Conservation (phyloP, 2,329 filamentous ascomycete species). For the Microdochium bolleyi region DNA sequence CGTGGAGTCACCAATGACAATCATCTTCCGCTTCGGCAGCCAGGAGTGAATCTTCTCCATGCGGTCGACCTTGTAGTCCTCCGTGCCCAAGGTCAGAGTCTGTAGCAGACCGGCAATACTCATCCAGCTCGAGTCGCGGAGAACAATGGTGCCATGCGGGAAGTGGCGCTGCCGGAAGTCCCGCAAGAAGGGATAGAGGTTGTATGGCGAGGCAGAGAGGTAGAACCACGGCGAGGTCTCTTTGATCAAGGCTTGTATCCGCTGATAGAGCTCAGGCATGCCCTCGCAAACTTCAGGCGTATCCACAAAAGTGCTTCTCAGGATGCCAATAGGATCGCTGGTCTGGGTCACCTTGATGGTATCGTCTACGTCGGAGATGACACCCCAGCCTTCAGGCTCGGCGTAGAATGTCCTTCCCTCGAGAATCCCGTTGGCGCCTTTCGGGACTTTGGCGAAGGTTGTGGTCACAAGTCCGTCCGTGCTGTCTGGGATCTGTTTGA, state of each 20-base stretch:
- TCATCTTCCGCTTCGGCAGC: conserved; percentile 71
- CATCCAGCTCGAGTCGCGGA: conserved; percentile 82
- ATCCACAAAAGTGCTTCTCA: conserved; percentile 77
- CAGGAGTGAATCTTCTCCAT: conserved; percentile 71
- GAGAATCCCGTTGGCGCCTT: conserved; percentile 44
- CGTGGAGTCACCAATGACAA: conserved; percentile 84
- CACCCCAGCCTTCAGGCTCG: conserved; percentile 69
- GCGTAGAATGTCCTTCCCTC: conserved; percentile 68
- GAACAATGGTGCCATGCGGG: conserved; percentile 70
- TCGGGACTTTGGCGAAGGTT: conserved; percentile 40
- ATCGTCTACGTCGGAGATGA: conserved; percentile 81
- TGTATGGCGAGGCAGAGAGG: conserved; percentile 88
- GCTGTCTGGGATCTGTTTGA: conserved; percentile 40
- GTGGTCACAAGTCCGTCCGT: conserved; percentile 29
- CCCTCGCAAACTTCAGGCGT: conserved; percentile 61
- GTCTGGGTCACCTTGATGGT: conserved; percentile 91
- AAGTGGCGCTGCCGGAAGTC: conserved; percentile 65
- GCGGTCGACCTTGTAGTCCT: conserved; percentile 77
- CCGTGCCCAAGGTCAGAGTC: conserved; percentile 70
- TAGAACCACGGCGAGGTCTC: conserved; percentile 78
- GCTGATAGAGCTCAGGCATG: conserved; percentile 78
- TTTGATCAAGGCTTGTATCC: conserved; percentile 47
- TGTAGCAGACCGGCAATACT: conserved; percentile 72
- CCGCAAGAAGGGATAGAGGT: conserved; percentile 80
- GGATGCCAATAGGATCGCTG: conserved; percentile 68